Evolutionary conservation across 495 filamentous ascomycete species (phyloP), one percentile per base, ranked within the genome.

Genomic region (Polyplosphaeria fusca): DNA sequence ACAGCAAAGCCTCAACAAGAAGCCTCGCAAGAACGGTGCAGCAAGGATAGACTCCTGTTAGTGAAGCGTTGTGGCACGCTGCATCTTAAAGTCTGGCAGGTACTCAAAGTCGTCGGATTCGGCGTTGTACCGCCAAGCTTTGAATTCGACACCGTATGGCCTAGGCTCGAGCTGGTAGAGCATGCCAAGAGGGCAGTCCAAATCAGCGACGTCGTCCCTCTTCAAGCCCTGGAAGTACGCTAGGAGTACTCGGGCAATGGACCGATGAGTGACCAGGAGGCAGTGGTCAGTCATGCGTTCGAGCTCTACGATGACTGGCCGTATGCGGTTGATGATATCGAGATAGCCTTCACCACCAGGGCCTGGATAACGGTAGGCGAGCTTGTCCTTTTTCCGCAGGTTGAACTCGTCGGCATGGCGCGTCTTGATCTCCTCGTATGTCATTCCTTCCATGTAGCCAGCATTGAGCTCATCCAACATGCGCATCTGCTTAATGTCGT

Each of bases 381-480:
- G 80, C 74, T 97, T 97, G 73, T 96, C 86, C 53, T 71, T 72
- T 54, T 81, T 79, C 13, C 92, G 87, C 46, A 82, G 78, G 20
- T 74, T 76, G 65, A 85, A 98, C 66, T 98, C 89, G 23, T 89
- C 85, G 0, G 83, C 83, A 63, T 84, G 85, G 51, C 82, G 76
- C 5, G 77, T 69, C 59, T 81, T 83, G 55, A 98, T 96, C 62
- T 95, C 88, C 2, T 87, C 82, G 67, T 98, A 98, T 2, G 92
- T 96, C 77, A 95, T 78, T 27, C 93, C 91, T 71, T 98, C 93
- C 76, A 95, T 93, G 35, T 77, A 79, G 14, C 93, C 93, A 1
- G 92, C 87, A 65, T 96, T 88, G 35, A 98, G 84, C 68, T 98
- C 93, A 64, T 98, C 94, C 14, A 98, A 82, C 90, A 96, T 96